phyloP scores from a whole-genome alignment of 495 filamentous ascomycete genomes.

The Aspergillus affinis region DNA sequence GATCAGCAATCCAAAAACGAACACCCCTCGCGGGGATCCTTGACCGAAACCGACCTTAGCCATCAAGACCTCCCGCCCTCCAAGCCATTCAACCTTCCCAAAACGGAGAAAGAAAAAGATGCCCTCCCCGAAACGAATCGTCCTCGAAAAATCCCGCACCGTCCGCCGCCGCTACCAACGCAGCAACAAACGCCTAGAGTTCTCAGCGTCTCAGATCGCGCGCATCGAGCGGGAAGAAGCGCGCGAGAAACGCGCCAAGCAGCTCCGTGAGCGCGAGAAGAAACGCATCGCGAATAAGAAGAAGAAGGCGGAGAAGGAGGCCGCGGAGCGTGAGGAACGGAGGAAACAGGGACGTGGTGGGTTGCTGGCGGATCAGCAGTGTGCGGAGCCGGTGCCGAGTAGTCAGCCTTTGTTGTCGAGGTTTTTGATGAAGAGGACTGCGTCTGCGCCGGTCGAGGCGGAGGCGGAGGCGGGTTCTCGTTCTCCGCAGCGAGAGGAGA shows the following conservation, averaged over 20 bases:
- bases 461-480: slow-evolving; percentile 6
- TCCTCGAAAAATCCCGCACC: slow-evolving; percentile 47
- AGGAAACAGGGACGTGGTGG: slow-evolving; percentile 28
- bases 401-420: slow-evolving; percentile 49
- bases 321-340: slow-evolving; percentile 42
- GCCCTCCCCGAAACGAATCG: slow-evolving; percentile 32
- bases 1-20: too few species aligned
- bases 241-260: slow-evolving; percentile 37
- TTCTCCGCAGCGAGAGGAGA: slow-evolving; percentile 3
- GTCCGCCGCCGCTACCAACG: slow-evolving; percentile 49
- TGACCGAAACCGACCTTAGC: too few species aligned
- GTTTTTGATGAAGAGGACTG: slow-evolving; percentile 34
- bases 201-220: slow-evolving; percentile 41
- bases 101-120: neutral
- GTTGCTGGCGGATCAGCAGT: slow-evolving; percentile 39
- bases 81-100: neutral
- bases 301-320: slow-evolving; percentile 46
- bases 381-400: slow-evolving; percentile 37
- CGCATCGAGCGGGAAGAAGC: slow-evolving; percentile 49
- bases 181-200: slow-evolving; percentile 43
- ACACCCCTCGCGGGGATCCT: too few species aligned
- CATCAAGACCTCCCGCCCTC: neutral
- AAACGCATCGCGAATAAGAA: slow-evolving; percentile 41
- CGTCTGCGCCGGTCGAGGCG: neutral
- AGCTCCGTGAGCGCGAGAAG: slow-evolving; percentile 43